A percentile compares a stretch with the other conserved stretches of the same genome.
phyloP scores from a whole-genome alignment of 2,329 filamentous ascomycete genomes.

The Diaporthe helianthi region DNA sequence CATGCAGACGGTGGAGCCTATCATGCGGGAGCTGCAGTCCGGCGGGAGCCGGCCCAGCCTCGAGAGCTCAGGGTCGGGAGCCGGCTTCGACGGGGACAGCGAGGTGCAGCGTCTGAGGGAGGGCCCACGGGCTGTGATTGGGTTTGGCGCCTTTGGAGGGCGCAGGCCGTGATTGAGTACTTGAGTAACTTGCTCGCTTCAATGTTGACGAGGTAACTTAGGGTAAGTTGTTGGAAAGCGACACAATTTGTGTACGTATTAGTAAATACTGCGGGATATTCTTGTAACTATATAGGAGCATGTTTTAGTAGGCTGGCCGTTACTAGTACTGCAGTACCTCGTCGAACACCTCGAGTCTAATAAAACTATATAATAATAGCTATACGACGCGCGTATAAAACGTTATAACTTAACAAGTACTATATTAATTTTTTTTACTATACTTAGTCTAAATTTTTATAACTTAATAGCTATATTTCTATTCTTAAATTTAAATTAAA shows the following conservation, averaged over 20 bases:
- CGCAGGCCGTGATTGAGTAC: background rate
- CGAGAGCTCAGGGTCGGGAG: constrained; percentile 25
- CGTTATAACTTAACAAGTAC: too few species aligned
- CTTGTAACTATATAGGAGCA: background rate
- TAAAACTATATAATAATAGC: background rate
- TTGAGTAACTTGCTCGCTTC: too few species aligned
- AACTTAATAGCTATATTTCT: too few species aligned
- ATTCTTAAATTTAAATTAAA: too few species aligned
- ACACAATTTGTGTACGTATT: constrained; percentile 8
- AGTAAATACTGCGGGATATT: constrained; percentile 11
- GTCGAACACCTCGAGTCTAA: background rate
- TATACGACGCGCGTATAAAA: too few species aligned
- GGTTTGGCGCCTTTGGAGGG: constrained; percentile 32
- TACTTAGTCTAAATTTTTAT: too few species aligned
- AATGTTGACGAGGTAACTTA: background rate
- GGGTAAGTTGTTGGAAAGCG: background rate
- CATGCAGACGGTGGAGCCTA: constrained; percentile 51
- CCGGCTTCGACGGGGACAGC: constrained; percentile 26
- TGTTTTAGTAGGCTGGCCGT: background rate
- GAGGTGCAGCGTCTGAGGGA: constrained; percentile 31
- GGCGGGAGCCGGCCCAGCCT: constrained; percentile 33
- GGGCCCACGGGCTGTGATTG: constrained; percentile 29
- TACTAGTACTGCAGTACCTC: background rate
- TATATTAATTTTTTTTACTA: too few species aligned
- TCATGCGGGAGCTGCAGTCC: constrained; percentile 53